Percentiles rank a stretch among this genome's conserved stretches.
Conservation (phyloP, 2,329 filamentous ascomycete genomes). For the Fusarium sambucinum region DNA sequence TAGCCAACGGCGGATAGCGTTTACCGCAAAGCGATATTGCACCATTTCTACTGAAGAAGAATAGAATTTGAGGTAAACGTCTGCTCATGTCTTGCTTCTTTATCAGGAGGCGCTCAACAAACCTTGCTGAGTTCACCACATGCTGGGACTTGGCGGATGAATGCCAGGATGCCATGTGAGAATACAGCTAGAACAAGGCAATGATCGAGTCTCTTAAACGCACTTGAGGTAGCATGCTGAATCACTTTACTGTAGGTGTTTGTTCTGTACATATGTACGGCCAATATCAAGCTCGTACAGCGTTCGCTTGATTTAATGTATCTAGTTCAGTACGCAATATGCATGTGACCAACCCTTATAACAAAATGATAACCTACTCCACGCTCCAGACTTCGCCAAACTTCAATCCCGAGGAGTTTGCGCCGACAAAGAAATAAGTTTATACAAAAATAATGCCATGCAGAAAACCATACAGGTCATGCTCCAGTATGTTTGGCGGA, state of each 20-base stretch:
- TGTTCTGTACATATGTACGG: neutral
- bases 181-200: neutral
- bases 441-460: conserved; percentile 22
- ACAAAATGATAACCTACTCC: conserved; percentile 31
- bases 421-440: conserved; percentile 31
- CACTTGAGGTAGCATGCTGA: neutral
- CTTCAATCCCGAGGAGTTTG: conserved; percentile 24
- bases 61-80: neutral
- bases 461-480: neutral
- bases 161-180: too few relatives aligned
- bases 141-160: neutral
- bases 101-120: neutral
- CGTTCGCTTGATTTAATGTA: conserved; percentile 5
- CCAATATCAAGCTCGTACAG: neutral
- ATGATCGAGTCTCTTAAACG: neutral
- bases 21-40: neutral
- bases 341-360: conserved; percentile 25
- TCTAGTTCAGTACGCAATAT: conserved; percentile 16
- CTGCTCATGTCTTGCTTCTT: neutral
- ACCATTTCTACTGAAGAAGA: neutral
- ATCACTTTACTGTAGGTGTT: neutral
- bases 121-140: neutral
- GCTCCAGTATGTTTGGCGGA: conserved; percentile 51
- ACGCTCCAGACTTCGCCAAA: conserved; percentile 43
- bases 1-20: neutral